These are phyloP conservation scores for Dothiorella sarmentorum DNA, from an alignment of 2,329 filamentous ascomycete genomes.

Conservation along the genomic window DNA sequence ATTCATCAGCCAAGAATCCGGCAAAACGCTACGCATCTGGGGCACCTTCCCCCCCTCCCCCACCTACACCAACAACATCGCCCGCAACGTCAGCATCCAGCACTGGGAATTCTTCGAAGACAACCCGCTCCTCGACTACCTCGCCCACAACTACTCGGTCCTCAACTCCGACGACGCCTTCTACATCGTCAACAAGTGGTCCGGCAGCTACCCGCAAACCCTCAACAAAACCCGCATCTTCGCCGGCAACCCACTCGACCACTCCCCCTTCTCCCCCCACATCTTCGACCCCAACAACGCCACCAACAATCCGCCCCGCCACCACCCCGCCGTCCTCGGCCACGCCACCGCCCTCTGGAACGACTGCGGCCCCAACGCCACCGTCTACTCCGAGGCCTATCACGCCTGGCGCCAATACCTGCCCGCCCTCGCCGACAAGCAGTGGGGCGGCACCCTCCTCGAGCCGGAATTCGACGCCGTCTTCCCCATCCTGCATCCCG, in stretches of 20 bases:
- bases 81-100: constrained; percentile 42
- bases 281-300: constrained; percentile 51
- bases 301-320: constrained; percentile 45
- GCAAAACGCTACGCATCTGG: constrained; percentile 36
- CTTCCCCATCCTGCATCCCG: constrained; percentile 26
- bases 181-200: constrained; percentile 52
- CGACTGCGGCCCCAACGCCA: constrained; percentile 49
- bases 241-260: constrained; percentile 42
- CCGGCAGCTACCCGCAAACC: constrained; percentile 46
- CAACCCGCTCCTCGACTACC: constrained; percentile 43
- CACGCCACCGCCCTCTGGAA: constrained; percentile 41
- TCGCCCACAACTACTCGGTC: constrained; percentile 36
- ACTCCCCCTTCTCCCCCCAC: constrained; percentile 45
- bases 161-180: constrained; percentile 50
- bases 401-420: constrained; percentile 47
- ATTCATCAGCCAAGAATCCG: constrained; percentile 31
- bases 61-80: constrained; percentile 39
- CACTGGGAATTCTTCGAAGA: constrained; percentile 51
- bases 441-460: constrained; percentile 41
- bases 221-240: constrained; percentile 45
- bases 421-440: constrained; percentile 41
- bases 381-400: constrained; percentile 48
- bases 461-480: not conserved
- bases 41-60: constrained; percentile 45
- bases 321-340: constrained; percentile 45